phyloP scores from a whole-genome alignment of 441 rosid genomes.

The Mallotus repandus region DNA sequence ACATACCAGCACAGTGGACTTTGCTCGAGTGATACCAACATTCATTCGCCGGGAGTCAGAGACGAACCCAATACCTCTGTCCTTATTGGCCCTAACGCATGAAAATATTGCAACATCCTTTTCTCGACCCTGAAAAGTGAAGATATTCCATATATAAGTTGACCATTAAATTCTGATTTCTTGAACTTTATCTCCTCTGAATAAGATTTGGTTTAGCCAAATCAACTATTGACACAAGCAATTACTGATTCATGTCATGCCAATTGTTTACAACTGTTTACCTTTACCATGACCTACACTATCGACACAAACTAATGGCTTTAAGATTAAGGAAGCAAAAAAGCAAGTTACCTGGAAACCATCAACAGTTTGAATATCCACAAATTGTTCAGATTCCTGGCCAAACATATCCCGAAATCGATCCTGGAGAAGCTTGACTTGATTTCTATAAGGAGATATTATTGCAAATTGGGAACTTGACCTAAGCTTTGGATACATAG shows the following conservation, averaged over 20 bases:
- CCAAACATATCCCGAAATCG: slow-evolving; percentile 73
- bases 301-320: not conserved
- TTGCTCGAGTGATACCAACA: slow-evolving; percentile 91
- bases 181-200: not conserved
- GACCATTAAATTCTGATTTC: not conserved
- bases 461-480: slow-evolving; percentile 88
- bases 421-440: slow-evolving; percentile 82
- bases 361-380: slow-evolving; percentile 86
- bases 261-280: not conserved
- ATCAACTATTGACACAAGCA: not conserved
- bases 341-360: slow-evolving; percentile 79
- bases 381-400: slow-evolving; percentile 63
- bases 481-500: slow-evolving; percentile 65
- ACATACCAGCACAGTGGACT: slow-evolving; percentile 83
- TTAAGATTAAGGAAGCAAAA: not conserved
- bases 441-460: slow-evolving; percentile 84
- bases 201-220: not conserved
- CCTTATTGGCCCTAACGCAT: slow-evolving; percentile 79
- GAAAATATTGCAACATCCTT: slow-evolving; percentile 92
- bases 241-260: not conserved
- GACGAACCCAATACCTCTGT: slow-evolving; percentile 71
- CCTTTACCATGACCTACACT: too few relatives aligned
- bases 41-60: slow-evolving; percentile 89
- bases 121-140: slow-evolving; percentile 76
- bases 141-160: not conserved